Percentiles rank a stretch among this genome's conserved stretches.
These are phyloP conservation scores for Pythium pyrilobum DNA, from an alignment of 352 stramenopile genomes.

Conservation along the genomic window DNA sequence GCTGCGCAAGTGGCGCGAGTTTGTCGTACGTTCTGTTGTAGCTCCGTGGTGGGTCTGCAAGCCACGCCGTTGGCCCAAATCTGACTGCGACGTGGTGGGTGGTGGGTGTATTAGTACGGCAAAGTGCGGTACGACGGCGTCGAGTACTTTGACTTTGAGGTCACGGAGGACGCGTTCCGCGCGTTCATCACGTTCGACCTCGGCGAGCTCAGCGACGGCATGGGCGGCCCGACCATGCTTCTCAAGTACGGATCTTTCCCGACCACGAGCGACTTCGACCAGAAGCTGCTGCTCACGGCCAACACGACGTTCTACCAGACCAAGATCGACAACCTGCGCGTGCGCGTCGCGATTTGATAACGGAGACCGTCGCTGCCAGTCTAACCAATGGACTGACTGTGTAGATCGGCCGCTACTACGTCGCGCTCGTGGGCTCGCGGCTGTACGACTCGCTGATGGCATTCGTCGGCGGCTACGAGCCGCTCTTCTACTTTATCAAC, in stretches of 20 bases:
- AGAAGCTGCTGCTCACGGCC: constrained; percentile 15
- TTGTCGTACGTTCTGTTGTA: constrained; percentile 3
- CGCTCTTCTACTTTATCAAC: constrained; percentile 21
- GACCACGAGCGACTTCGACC: constrained; percentile 17
- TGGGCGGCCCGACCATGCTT: constrained; percentile 15
- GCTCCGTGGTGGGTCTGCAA: not conserved
- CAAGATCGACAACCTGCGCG: constrained; percentile 20
- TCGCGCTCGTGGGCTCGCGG: constrained; percentile 9
- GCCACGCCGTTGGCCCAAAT: too few relatives aligned
- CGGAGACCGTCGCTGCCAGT: not conserved
- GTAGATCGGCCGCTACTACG: constrained; percentile 21
- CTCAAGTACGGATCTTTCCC: constrained; percentile 27
- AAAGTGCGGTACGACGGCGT: constrained; percentile 20
- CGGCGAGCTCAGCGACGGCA: constrained; percentile 2
- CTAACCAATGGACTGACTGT: not conserved
- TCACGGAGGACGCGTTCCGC: constrained; percentile 6
- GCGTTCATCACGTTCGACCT: constrained; percentile 18
- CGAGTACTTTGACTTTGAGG: constrained; percentile 34
- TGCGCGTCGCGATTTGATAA: not conserved
- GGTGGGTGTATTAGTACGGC: constrained; percentile 13
- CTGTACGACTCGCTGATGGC: constrained; percentile 21
- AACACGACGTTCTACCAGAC: constrained; percentile 7
- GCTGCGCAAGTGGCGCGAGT: constrained; percentile 11
- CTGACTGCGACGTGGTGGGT: not conserved
- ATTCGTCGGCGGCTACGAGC: constrained; percentile 14